A percentile compares a stretch with the other conserved stretches of the same genome.
These are phyloP conservation scores for Piloderma croceum DNA, from an alignment of 768 basidiomycete species.

Conservation along the genomic window DNA sequence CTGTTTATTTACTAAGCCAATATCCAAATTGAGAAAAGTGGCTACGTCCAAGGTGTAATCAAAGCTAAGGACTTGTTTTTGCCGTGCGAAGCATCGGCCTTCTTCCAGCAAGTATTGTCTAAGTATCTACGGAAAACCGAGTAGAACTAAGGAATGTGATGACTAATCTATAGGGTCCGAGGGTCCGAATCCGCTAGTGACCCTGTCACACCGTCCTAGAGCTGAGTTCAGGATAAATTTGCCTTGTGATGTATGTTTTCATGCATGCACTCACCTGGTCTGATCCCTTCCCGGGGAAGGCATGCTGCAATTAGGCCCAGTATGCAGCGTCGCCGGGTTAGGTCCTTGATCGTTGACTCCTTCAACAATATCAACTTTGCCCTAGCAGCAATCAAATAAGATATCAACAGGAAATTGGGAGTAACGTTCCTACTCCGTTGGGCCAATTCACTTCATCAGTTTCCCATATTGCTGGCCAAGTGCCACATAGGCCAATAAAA, in stretches of 20 bases:
- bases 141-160: too few relatives aligned
- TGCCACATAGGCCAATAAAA: constrained; percentile 8
- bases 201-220: too few relatives aligned
- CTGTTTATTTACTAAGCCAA: too few relatives aligned
- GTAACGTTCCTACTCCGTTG: constrained; percentile 41
- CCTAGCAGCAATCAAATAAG: constrained; percentile 14
- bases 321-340: too few relatives aligned
- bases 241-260: background rate
- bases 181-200: too few relatives aligned
- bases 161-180: too few relatives aligned
- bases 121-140: too few relatives aligned
- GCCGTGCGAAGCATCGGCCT: too few relatives aligned
- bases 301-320: constrained; percentile 48
- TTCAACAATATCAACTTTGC: background rate
- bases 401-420: constrained; percentile 44
- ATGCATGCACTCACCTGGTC: constrained; percentile 37
- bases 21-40: too few relatives aligned
- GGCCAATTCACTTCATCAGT: constrained; percentile 39
- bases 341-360: background rate
- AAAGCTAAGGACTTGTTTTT: too few relatives aligned
- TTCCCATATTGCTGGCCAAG: constrained; percentile 60
- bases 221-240: background rate
- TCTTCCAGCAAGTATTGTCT: too few relatives aligned
- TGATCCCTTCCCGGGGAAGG: constrained; percentile 33
- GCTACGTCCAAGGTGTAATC: too few relatives aligned